phyloP scores from a whole-genome alignment of 2,329 filamentous ascomycete species.

The Monosporascus sp. region DNA sequence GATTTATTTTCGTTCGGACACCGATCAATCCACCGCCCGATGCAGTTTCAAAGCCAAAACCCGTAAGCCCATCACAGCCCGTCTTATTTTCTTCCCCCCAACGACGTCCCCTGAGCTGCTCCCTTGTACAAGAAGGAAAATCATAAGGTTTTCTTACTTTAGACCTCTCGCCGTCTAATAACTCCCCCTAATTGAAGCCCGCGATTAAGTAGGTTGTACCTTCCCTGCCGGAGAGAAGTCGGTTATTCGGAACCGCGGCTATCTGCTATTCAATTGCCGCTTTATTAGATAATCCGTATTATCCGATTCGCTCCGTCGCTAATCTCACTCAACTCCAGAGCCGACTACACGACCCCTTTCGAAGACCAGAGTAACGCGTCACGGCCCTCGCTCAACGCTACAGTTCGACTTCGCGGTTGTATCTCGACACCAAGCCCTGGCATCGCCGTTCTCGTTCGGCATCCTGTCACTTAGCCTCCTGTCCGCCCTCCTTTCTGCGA shows the following conservation, averaged over 20 bases:
- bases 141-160: background rate
- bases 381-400: too few relatives aligned
- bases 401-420: too few relatives aligned
- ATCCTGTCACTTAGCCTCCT: background rate
- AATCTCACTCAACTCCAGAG: background rate
- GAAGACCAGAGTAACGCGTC: too few relatives aligned
- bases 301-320: background rate
- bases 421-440: constrained; percentile 8
- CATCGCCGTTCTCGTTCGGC: constrained; percentile 6
- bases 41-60: too few relatives aligned
- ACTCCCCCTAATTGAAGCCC: too few relatives aligned
- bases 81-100: too few relatives aligned
- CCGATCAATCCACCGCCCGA: background rate
- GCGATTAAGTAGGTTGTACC: too few relatives aligned
- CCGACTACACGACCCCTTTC: background rate
- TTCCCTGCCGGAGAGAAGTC: too few relatives aligned
- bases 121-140: too few relatives aligned
- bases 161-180: background rate
- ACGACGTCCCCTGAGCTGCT: too few relatives aligned
- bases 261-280: background rate
- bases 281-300: background rate
- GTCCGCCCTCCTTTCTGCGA: constrained; percentile 46
- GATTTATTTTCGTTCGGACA: background rate
- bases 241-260: background rate
- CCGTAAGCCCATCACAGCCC: too few relatives aligned